phyloP scores from a whole-genome alignment of 2,329 filamentous ascomycete species.

The Ramularia collo-cygni region DNA sequence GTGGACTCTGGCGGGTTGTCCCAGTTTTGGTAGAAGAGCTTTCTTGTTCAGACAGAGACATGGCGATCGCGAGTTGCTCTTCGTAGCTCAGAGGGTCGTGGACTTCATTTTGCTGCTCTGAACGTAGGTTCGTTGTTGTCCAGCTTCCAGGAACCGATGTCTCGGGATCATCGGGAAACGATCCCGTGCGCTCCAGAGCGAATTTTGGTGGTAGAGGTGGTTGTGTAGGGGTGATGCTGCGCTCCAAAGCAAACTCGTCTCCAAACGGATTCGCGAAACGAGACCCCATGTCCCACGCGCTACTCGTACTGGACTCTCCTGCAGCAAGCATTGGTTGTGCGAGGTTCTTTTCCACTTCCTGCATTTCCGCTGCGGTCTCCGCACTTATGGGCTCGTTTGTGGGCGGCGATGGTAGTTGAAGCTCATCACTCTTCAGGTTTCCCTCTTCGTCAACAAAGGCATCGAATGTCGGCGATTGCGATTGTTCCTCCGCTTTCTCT shows the following conservation, averaged over 20 bases:
- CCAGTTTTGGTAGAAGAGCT: conserved; percentile 18
- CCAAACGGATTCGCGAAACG: conserved; percentile 40
- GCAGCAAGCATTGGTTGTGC: conserved; percentile 14
- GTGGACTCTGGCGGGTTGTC: conserved; percentile 11
- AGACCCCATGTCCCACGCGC: conserved; percentile 34
- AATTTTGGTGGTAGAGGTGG: conserved; percentile 41
- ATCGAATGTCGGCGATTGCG: conserved; percentile 27
- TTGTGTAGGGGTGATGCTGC: conserved; percentile 36
- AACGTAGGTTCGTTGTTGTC: conserved; percentile 2
- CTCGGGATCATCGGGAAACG: conserved; percentile 12
- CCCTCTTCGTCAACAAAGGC: conserved; percentile 27
- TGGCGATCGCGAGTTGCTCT: conserved; percentile 32
- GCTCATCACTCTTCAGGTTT: conserved; percentile 17
- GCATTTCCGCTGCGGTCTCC: conserved; percentile 17
- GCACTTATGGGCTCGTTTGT: conserved; percentile 16
- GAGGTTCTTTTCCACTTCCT: conserved; percentile 21
- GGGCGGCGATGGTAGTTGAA: conserved; percentile 14
- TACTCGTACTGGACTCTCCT: conserved; percentile 13
- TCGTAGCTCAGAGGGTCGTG: conserved; percentile 27
- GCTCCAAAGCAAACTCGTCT: conserved; percentile 34
- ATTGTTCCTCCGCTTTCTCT: conserved; percentile 13
- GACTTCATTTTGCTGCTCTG: conserved; percentile 6
- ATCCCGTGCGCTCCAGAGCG: conserved; percentile 22
- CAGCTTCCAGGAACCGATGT: conserved; percentile 17
- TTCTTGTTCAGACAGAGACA: conserved; percentile 31